Percentiles rank a stretch among this genome's conserved stretches.
phyloP scores from a whole-genome alignment of 305 asterid genomes.

The Plantago rigida region DNA sequence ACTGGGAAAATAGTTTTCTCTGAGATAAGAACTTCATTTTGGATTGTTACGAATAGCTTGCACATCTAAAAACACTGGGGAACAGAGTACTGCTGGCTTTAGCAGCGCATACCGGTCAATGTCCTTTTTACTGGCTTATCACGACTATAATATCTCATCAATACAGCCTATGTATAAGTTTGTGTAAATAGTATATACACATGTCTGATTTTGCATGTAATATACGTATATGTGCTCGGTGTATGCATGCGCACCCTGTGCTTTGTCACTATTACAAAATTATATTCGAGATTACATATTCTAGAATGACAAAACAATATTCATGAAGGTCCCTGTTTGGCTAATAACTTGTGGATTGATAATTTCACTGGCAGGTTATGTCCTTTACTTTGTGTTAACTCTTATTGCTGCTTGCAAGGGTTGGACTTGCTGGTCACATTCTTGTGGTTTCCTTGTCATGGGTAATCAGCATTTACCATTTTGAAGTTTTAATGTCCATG shows the following conservation, averaged over 20 bases:
- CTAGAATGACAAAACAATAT: slow-evolving; percentile 13
- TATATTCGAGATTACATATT: background rate
- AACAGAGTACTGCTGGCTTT: background rate
- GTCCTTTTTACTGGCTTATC: too few relatives aligned
- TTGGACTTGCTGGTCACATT: slow-evolving; percentile 80
- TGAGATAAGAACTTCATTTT: too few relatives aligned
- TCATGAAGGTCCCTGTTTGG: slow-evolving; percentile 20
- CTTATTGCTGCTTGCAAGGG: slow-evolving; percentile 86
- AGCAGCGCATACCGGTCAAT: background rate
- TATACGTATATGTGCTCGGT: background rate
- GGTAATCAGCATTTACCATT: slow-evolving; percentile 37
- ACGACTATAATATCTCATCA: background rate
- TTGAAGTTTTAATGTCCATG: slow-evolving; percentile 12
- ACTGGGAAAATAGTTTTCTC: too few relatives aligned
- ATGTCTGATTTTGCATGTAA: background rate
- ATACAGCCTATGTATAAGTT: background rate
- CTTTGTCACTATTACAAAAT: background rate
- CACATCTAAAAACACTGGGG: too few relatives aligned
- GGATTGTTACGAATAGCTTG: too few relatives aligned
- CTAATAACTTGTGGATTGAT: slow-evolving; percentile 25
- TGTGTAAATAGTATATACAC: background rate
- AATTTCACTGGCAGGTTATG: slow-evolving; percentile 50
- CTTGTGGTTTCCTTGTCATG: slow-evolving; percentile 82
- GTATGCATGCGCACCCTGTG: background rate
- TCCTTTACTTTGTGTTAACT: slow-evolving; percentile 63